These are phyloP conservation scores for Verbascum thapsus DNA, from an alignment of 257 asterid genomes.

Conservation along the genomic window DNA sequence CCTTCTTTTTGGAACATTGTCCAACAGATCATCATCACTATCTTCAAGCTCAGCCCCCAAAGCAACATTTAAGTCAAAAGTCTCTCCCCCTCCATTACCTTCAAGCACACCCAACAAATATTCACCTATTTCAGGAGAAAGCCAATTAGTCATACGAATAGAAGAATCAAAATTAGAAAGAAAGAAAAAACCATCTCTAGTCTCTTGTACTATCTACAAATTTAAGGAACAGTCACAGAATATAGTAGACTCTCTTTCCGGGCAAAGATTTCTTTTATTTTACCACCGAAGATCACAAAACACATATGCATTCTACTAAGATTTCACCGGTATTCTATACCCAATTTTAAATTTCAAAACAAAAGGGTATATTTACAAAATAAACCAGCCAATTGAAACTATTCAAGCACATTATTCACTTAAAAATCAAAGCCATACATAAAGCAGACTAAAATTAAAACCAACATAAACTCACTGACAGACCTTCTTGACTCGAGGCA, in stretches of 20 bases:
- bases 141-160: neutral
- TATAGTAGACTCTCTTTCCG: neutral
- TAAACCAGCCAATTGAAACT: neutral
- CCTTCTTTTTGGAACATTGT: conserved; percentile 38
- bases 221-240: too few species aligned
- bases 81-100: conserved; percentile 24
- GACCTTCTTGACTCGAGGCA: conserved; percentile 32
- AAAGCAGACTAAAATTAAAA: neutral
- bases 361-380: neutral
- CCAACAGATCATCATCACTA: conserved; percentile 31
- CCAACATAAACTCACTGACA: neutral
- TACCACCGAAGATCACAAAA: neutral
- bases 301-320: neutral
- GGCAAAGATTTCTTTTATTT: neutral
- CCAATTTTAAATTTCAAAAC: neutral
- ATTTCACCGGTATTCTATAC: neutral
- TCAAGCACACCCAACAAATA: conserved; percentile 27
- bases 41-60: conserved; percentile 22
- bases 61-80: conserved; percentile 10
- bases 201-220: too few species aligned
- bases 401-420: conserved; percentile 1
- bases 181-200: too few species aligned
- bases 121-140: conserved; percentile 34
- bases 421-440: neutral
- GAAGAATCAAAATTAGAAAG: too few species aligned